A percentile compares a stretch with the other conserved stretches of the same genome.
phyloP scores from a whole-genome alignment of 2,329 filamentous ascomycete genomes.

The Fusarium coffeatum region DNA sequence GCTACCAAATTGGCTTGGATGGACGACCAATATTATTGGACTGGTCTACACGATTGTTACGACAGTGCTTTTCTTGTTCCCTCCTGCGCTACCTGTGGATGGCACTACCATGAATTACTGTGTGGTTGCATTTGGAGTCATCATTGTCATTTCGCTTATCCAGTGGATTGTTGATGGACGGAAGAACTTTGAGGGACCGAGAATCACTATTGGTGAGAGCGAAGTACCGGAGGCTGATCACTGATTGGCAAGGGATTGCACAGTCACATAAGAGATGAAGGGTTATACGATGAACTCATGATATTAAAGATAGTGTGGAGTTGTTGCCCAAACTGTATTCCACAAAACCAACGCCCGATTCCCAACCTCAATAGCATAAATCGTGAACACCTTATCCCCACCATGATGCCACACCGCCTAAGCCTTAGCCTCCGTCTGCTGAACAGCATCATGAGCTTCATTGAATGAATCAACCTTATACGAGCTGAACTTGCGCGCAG shows the following conservation, averaged over 20 bases:
- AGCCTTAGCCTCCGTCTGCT: neutral
- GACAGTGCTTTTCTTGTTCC: constrained; percentile 78
- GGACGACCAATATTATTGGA: constrained; percentile 56
- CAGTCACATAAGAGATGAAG: fast-evolving
- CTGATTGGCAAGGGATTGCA: fast-evolving
- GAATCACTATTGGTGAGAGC: constrained; percentile 13
- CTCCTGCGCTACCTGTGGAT: constrained; percentile 71
- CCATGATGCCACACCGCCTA: neutral
- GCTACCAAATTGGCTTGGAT: constrained; percentile 51
- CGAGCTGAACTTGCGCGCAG: constrained; percentile 36
- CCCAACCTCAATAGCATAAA: neutral
- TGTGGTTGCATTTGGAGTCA: constrained; percentile 59
- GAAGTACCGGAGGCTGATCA: neutral
- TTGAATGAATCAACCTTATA: constrained; percentile 21
- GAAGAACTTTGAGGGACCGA: constrained; percentile 52
- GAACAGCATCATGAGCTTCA: constrained; percentile 6
- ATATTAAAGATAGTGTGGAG: neutral
- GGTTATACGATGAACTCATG: fast-evolving
- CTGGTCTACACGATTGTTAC: constrained; percentile 74
- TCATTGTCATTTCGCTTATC: constrained; percentile 55
- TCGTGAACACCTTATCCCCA: neutral
- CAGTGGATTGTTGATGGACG: constrained; percentile 61
- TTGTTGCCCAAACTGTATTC: neutral
- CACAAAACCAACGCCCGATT: neutral
- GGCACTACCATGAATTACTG: constrained; percentile 74